Conservation (phyloP, 2,329 filamentous ascomycete genomes). For the Fusarium austroafricanum region DNA sequence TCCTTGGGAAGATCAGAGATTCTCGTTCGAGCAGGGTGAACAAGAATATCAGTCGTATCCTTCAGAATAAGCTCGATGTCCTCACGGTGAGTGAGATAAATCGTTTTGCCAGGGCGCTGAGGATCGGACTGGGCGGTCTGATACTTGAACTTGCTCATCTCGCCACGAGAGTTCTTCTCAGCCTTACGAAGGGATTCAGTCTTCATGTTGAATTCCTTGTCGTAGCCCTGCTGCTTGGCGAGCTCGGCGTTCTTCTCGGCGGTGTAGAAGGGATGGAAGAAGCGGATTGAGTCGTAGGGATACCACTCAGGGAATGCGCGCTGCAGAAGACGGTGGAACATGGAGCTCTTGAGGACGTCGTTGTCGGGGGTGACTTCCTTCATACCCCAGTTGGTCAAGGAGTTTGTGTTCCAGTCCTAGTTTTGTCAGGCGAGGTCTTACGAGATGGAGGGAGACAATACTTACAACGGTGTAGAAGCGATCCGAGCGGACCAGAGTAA, state of each 20-base stretch:
- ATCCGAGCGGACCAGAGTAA: constrained; percentile 75
- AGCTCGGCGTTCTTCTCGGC: constrained; percentile 29
- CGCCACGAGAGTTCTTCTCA: constrained; percentile 2
- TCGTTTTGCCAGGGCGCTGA: constrained; percentile 1
- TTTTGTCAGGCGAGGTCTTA: background rate
- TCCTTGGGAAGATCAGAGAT: background rate
- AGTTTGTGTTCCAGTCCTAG: constrained; percentile 54
- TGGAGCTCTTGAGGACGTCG: constrained; percentile 35
- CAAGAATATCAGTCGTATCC: background rate
- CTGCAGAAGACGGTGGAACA: constrained; percentile 40
- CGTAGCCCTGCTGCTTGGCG: constrained; percentile 27
- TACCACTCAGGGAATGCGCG: constrained; percentile 42
- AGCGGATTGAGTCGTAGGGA: constrained; percentile 30
- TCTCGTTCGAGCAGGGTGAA: constrained; percentile 5
- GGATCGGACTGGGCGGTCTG: background rate
- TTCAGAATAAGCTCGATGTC: background rate
- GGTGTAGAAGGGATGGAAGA: constrained; percentile 42
- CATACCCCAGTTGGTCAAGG: constrained; percentile 50
- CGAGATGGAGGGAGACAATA: background rate
- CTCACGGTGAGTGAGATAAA: background rate
- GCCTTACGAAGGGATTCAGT: background rate
- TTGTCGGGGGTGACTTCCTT: constrained; percentile 39
- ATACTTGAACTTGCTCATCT: background rate
- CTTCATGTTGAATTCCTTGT: background rate
- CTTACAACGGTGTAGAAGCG: constrained; percentile 67